A percentile compares a stretch with the other conserved stretches of the same genome.
Conservation (phyloP, 2,329 filamentous ascomycete genomes). For the Calonectria pteridis region DNA sequence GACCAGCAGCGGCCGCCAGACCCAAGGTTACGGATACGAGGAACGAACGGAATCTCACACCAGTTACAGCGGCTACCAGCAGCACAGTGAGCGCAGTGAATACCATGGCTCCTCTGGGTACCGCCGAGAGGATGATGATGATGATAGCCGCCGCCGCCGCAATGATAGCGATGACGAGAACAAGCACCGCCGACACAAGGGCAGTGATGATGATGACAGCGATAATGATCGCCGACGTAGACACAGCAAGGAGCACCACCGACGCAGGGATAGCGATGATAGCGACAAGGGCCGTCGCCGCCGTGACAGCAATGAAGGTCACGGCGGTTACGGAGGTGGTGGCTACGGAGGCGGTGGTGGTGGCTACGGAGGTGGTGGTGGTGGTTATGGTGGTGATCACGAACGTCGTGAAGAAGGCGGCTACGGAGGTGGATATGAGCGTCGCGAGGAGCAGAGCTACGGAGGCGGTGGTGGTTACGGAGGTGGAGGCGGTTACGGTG, state of each 20-base stretch:
- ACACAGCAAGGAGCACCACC: neutral
- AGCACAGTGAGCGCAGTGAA: conserved; percentile 67
- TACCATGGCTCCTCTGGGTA: conserved; percentile 52
- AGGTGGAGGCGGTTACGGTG: conserved; percentile 32
- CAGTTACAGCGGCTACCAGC: conserved; percentile 66
- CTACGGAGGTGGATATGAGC: conserved; percentile 30
- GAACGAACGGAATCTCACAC: conserved; percentile 67
- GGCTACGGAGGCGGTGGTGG: conserved; percentile 22
- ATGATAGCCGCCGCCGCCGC: conserved; percentile 46
- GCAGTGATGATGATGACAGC: conserved; percentile 37
- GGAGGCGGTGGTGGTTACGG: conserved; percentile 37
- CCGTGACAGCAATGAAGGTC: conserved; percentile 20
- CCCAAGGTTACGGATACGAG: conserved; percentile 68
- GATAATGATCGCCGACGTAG: conserved; percentile 15
- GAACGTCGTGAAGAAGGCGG: conserved; percentile 22
- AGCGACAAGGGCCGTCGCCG: conserved; percentile 15
- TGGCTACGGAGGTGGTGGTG: conserved; percentile 26
- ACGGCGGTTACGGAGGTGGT: conserved; percentile 23
- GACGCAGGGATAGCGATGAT: conserved; percentile 23
- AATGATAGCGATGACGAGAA: conserved; percentile 41
- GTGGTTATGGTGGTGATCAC: conserved; percentile 26
- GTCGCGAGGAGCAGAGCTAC: conserved; percentile 32
- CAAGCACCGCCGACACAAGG: conserved; percentile 23
- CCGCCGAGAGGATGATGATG: conserved; percentile 39
- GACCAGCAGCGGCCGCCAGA: conserved; percentile 51